Conservation (phyloP, 2,329 filamentous ascomycete genomes). For the Stachybotrys chlorohalonatus region DNA sequence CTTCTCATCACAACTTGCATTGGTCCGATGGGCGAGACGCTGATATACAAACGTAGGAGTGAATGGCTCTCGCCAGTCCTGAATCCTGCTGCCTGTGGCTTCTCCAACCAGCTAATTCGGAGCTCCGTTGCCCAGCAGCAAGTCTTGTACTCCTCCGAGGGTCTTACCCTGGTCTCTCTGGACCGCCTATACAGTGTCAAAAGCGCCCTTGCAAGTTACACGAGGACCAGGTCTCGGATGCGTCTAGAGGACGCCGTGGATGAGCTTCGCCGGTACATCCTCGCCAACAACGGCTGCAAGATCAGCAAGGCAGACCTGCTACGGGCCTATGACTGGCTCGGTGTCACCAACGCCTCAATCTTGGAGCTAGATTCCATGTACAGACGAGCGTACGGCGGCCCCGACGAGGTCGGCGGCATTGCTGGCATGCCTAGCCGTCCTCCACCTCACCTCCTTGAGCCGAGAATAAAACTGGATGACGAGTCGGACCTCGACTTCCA, state of each 20-base stretch:
- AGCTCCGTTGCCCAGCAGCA: slow-evolving; percentile 52
- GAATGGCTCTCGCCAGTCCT: slow-evolving; percentile 35
- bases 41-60: slow-evolving; percentile 17
- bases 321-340: slow-evolving; percentile 49
- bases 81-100: slow-evolving; percentile 31
- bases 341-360: slow-evolving; percentile 39
- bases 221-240: slow-evolving; percentile 30
- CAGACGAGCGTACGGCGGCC: slow-evolving; percentile 44
- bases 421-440: slow-evolving; percentile 13
- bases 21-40: neutral
- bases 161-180: slow-evolving; percentile 49
- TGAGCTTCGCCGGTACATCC: slow-evolving; percentile 50
- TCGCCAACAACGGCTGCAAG: slow-evolving; percentile 41
- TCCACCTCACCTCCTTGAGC: slow-evolving; percentile 9
- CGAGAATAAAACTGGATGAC: slow-evolving; percentile 9
- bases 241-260: slow-evolving; percentile 54
- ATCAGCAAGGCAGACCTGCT: slow-evolving; percentile 42
- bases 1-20: neutral
- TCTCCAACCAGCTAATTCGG: slow-evolving; percentile 43
- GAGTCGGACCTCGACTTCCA: slow-evolving; percentile 12
- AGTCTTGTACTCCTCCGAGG: slow-evolving; percentile 49
- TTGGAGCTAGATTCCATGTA: slow-evolving; percentile 49
- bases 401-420: slow-evolving; percentile 35
- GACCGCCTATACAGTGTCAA: slow-evolving; percentile 59
- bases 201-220: slow-evolving; percentile 48